These are phyloP conservation scores for Saccharata proteae DNA, from an alignment of 2,329 filamentous ascomycete species.

Conservation along the genomic window DNA sequence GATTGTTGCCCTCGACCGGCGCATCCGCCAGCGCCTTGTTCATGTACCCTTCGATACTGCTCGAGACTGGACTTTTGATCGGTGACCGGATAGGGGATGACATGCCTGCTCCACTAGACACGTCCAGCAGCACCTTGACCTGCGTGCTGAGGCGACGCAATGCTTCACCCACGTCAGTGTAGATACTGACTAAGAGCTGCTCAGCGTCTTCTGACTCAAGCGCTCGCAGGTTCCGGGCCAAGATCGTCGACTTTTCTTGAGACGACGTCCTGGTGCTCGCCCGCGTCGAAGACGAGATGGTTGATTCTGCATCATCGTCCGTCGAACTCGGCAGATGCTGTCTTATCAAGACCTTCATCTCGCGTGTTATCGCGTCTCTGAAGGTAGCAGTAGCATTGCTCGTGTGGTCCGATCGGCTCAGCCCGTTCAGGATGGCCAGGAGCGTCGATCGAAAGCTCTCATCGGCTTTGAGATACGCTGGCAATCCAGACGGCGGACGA, in stretches of 20 bases:
- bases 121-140: constrained; percentile 87
- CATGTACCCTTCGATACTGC: constrained; percentile 31
- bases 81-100: constrained; percentile 36
- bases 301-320: constrained; percentile 86
- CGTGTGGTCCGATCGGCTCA: constrained; percentile 73
- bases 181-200: constrained; percentile 67
- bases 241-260: constrained; percentile 78
- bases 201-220: constrained; percentile 78
- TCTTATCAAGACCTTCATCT: constrained; percentile 76
- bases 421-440: constrained; percentile 57
- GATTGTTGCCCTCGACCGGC: constrained; percentile 14
- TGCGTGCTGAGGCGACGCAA: constrained; percentile 77
- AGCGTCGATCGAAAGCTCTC: constrained; percentile 60
- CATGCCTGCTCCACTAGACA: constrained; percentile 61
- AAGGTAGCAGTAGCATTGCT: constrained; percentile 72
- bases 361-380: constrained; percentile 69
- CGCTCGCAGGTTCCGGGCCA: constrained; percentile 77
- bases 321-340: constrained; percentile 80
- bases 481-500: constrained; percentile 50
- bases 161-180: constrained; percentile 78
- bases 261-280: constrained; percentile 58
- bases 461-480: constrained; percentile 65
- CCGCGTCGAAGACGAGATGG: constrained; percentile 72
- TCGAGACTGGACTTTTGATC: constrained; percentile 32
- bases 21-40: constrained; percentile 11